Percentiles rank a stretch among this genome's conserved stretches.
These are phyloP conservation scores for Teratosphaeria pseudoeucalypti DNA, from an alignment of 2,329 filamentous ascomycete genomes.

Conservation along the genomic window DNA sequence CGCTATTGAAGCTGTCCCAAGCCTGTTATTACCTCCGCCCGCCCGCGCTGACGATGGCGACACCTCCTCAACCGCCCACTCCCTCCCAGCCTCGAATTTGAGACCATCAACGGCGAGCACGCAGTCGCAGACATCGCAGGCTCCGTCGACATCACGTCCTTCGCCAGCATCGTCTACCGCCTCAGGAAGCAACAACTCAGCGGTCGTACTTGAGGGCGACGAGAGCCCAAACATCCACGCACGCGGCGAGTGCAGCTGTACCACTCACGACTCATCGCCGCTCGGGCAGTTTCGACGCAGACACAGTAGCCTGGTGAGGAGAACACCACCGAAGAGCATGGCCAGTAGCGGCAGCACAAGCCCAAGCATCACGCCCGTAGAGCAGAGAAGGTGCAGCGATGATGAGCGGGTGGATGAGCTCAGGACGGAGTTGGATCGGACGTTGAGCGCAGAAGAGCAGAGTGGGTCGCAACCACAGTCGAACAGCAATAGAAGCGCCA, in stretches of 20 bases:
- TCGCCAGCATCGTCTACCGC: neutral
- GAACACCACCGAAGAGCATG: slow-evolving; percentile 15
- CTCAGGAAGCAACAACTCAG: neutral
- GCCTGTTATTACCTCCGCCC: neutral
- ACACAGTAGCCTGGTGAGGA: slow-evolving; percentile 22
- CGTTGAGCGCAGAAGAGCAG: slow-evolving; percentile 12
- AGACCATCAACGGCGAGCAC: neutral
- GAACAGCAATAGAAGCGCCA: neutral
- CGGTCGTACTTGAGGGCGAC: neutral
- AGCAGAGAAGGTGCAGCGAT: slow-evolving; percentile 5
- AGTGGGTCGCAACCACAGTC: neutral
- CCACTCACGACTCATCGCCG: slow-evolving; percentile 17
- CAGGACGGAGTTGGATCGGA: slow-evolving; percentile 19
- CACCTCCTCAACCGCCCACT: neutral
- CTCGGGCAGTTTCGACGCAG: slow-evolving; percentile 23
- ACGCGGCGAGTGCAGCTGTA: slow-evolving; percentile 20
- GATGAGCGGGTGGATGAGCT: slow-evolving; percentile 20
- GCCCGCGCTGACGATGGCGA: neutral
- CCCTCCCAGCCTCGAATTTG: neutral
- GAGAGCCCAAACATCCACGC: slow-evolving; percentile 13
- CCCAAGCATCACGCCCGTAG: neutral
- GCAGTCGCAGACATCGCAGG: neutral
- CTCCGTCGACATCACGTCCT: neutral
- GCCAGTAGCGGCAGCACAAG: slow-evolving; percentile 13
- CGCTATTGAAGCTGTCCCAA: neutral